Percentiles rank a stretch among this genome's conserved stretches.
These are phyloP conservation scores for Cyclotella choctawhatcheeana DNA, from an alignment of 108 stramenopile species.

Conservation along the genomic window DNA sequence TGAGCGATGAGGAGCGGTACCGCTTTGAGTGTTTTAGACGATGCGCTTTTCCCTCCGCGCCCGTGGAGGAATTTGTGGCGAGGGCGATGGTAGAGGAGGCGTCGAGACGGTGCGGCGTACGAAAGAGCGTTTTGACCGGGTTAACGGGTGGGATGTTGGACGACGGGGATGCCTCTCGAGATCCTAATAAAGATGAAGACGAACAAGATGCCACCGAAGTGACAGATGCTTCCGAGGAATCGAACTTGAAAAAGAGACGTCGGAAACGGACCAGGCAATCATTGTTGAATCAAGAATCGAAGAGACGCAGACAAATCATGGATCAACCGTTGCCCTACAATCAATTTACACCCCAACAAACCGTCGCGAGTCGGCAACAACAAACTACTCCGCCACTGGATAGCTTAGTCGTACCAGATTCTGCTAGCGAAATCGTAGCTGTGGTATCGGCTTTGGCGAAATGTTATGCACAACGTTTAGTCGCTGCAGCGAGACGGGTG, in stretches of 20 bases:
- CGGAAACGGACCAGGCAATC: constrained; percentile 38
- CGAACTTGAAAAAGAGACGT: constrained; percentile 25
- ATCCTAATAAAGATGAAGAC: background rate
- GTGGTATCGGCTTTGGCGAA: constrained; percentile 82
- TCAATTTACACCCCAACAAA: no score
- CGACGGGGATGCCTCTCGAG: background rate
- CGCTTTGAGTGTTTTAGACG: constrained; percentile 54
- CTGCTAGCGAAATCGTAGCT: constrained; percentile 66
- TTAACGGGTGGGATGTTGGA: constrained; percentile 19
- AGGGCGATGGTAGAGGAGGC: constrained; percentile 40
- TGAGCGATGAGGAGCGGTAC: constrained; percentile 39
- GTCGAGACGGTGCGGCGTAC: constrained; percentile 14
- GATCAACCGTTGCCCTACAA: constrained; percentile 40
- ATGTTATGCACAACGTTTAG: constrained; percentile 80
- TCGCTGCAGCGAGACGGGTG: constrained; percentile 63
- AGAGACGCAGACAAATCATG: constrained; percentile 40
- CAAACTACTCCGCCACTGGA: constrained; percentile 38
- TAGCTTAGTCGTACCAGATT: constrained; percentile 70
- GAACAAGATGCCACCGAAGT: background rate
- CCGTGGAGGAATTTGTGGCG: constrained; percentile 48
- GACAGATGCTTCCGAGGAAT: background rate
- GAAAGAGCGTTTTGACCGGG: constrained; percentile 29
- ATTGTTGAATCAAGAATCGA: constrained; percentile 45
- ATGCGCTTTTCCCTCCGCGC: constrained; percentile 43
- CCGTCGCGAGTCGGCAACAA: background rate